These are phyloP conservation scores for Phytophthora pinifolia DNA, from an alignment of 352 stramenopile species.

Conservation along the genomic window DNA sequence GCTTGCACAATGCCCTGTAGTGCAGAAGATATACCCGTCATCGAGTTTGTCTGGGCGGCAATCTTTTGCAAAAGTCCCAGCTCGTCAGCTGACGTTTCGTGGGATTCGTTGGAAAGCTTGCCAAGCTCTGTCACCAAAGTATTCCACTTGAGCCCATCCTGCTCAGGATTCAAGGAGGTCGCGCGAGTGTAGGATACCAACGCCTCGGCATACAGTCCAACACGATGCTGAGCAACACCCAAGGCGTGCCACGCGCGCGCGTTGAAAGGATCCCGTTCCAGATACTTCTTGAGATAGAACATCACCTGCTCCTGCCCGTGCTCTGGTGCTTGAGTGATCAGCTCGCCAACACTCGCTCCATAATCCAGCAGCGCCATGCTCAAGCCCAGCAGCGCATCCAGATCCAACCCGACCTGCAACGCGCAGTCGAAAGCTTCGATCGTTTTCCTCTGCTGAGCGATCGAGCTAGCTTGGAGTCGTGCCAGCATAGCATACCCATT, in stretches of 20 bases:
- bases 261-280: conserved; percentile 73
- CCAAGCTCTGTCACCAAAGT: conserved; percentile 32
- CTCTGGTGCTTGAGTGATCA: conserved; percentile 14
- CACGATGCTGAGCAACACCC: conserved; percentile 57
- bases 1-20: conserved; percentile 33
- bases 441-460: conserved; percentile 45
- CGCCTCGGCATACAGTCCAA: conserved; percentile 48
- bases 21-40: conserved; percentile 3
- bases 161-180: conserved; percentile 9
- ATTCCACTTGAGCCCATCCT: conserved; percentile 42
- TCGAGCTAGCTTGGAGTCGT: conserved; percentile 38
- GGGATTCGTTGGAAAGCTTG: conserved; percentile 5
- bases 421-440: conserved; percentile 80
- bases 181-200: conserved; percentile 39
- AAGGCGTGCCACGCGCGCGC: conserved; percentile 61
- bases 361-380: conserved; percentile 38
- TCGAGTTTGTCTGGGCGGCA: conserved; percentile 15
- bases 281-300: conserved; percentile 82
- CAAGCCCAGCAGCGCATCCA: conserved; percentile 74
- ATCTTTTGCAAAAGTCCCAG: conserved; percentile 24
- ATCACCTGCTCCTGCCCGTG: conserved; percentile 42
- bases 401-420: conserved; percentile 66
- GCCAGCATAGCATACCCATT: conserved; percentile 84
- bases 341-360: conserved; percentile 19
- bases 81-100: conserved; percentile 11